phyloP scores from a whole-genome alignment of 306 rosid species.

The Quercus berberidifolia region DNA sequence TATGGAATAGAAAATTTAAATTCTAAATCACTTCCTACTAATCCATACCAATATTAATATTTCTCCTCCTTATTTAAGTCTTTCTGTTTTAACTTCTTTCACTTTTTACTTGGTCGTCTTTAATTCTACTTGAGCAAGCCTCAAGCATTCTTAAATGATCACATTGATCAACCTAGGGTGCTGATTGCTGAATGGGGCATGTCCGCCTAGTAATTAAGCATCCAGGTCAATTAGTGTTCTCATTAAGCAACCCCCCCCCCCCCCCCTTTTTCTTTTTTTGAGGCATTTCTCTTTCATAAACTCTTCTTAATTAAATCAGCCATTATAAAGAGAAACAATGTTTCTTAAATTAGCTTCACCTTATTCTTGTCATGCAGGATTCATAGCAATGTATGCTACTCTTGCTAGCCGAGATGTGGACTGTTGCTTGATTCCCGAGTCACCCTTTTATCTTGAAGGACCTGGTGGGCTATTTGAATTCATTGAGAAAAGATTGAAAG shows the following conservation, averaged over 20 bases:
- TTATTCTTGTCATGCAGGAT: constrained; percentile 38
- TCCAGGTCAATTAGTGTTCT: background rate
- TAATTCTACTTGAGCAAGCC: background rate
- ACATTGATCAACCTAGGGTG: background rate
- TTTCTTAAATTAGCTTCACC: background rate
- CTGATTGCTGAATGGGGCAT: background rate
- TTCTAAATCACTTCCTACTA: background rate
- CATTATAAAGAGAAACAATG: background rate
- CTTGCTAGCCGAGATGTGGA: constrained; percentile 78
- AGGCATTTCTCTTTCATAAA: background rate
- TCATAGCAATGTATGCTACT: constrained; percentile 73
- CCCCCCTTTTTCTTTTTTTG: background rate
- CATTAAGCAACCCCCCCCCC: background rate
- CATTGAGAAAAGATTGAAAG: constrained; percentile 54
- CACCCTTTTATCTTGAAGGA: constrained; percentile 72
- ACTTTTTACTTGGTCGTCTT: constrained; percentile 1
- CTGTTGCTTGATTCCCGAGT: constrained; percentile 79
- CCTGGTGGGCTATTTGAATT: constrained; percentile 58
- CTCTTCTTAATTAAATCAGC: background rate
- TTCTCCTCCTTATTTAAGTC: background rate
- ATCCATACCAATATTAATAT: background rate
- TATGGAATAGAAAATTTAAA: background rate
- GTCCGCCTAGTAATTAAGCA: background rate
- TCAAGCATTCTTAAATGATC: background rate
- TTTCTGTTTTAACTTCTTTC: background rate